phyloP scores from a whole-genome alignment of 73 alveolate species.

The Paramecium tetraurelia region DNA sequence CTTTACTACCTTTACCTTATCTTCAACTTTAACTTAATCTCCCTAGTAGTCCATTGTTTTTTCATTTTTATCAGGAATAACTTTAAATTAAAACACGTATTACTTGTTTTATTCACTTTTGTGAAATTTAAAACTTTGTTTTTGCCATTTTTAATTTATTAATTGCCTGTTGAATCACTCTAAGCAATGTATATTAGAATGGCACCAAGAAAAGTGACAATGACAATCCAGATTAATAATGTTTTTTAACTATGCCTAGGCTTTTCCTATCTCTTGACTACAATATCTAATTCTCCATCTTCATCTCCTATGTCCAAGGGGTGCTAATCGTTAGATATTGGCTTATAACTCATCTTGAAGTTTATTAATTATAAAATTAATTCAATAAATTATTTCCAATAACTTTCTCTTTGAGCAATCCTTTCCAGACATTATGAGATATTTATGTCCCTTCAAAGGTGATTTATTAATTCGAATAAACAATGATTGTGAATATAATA shows the following conservation, averaged over 20 bases:
- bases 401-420: background rate
- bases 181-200: background rate
- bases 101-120: background rate
- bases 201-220: background rate
- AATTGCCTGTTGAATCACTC: background rate
- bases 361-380: background rate
- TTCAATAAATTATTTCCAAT: background rate
- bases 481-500: background rate
- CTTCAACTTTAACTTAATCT: background rate
- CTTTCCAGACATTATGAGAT: background rate
- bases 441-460: too few relatives aligned
- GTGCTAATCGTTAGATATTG: background rate
- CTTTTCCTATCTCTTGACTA: background rate
- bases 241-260: background rate
- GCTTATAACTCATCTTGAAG: background rate
- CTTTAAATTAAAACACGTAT: background rate
- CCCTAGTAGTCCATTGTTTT: background rate
- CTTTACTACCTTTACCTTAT: background rate
- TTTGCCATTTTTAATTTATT: background rate
- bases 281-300: background rate
- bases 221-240: background rate
- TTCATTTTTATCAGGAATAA: background rate
- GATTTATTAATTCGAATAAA: too few relatives aligned
- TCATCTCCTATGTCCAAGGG: background rate
- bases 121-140: background rate